Evolutionary conservation across 805 yeast genomes (phyloP), one percentile per base, ranked within the genome.

Genomic region (Candida ortonii): DNA sequence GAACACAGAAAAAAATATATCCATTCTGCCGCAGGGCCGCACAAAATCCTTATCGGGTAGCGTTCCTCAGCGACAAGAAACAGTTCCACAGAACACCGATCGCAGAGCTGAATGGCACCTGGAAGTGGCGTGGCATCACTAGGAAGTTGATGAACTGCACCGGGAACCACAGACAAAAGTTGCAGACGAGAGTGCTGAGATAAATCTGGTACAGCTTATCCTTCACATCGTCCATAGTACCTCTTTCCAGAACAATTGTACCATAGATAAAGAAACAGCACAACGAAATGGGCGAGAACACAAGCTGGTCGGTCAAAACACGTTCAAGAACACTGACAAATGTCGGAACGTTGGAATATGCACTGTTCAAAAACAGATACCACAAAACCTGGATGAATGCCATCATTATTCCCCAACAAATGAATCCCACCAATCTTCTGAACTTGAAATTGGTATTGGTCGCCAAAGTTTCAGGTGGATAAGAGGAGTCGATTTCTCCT

Each of bases 61-160:
- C 80, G 48, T 86, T 86, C 50, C 84, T 69, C 73, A 85, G 77
- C 0, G 95, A 87, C 31, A 90, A 64, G 63, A 84, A 89, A 34
- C 96, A 88, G 55, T 93, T 90, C 97, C 98, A 90, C 22, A 90
- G 64, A 13, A 90, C 94, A 18, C 95, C 90, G 5, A 93, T 67
- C 13, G 62, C 84, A 7, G 93, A 82, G 36, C 94, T 80, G 57
- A 93, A 90, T 0, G 97, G 96, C 5, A 90, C 95, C 59, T 90
- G 97, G 47, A 78, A 73, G 40, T 69, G 69, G 39, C 76, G 68
- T 1, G 90, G 90, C 59, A 84, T 73, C 2, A 81, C 52, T 35
- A 80, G 65, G 47, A 84, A 84, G 50, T 84, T 84, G 44, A 84
- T 64, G 43, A 84, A 78, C 49, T 84, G 94, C 14, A 83, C 88